A percentile compares a stretch with the other conserved stretches of the same genome.
Conservation (phyloP, 2,329 filamentous ascomycete species). For the Orbilia brochopaga region DNA sequence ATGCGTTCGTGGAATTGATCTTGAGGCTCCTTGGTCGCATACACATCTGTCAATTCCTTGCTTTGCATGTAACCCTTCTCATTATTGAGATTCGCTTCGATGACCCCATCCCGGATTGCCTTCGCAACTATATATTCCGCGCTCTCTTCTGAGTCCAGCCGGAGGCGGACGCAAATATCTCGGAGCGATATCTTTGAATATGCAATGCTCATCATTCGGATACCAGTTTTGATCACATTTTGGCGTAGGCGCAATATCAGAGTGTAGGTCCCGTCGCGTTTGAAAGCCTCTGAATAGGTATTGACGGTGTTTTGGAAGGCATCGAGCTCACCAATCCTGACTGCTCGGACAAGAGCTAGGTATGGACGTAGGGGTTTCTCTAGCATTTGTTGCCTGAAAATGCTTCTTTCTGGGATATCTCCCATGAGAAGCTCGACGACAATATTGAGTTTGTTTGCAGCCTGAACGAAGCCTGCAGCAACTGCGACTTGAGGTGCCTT, state of each 20-base stretch:
- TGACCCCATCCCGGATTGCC: conserved; percentile 95
- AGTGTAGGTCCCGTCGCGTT: conserved; percentile 92
- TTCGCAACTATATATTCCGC: conserved; percentile 99
- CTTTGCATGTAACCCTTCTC: conserved; percentile 98
- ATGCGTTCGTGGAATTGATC: conserved; percentile 99
- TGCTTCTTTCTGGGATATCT: conserved; percentile 92
- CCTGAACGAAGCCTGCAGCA: conserved; percentile 92
- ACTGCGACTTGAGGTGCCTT: conserved; percentile 91
- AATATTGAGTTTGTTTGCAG: conserved; percentile 92
- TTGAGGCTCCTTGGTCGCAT: conserved; percentile 91
- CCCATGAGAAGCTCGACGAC: conserved; percentile 98
- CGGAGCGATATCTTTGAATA: conserved; percentile 96
- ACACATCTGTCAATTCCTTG: conserved; percentile 93
- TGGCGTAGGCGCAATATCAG: conserved; percentile 92
- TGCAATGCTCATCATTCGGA: conserved; percentile 97
- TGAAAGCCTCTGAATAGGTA: conserved; percentile 81
- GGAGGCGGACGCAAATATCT: conserved; percentile 94
- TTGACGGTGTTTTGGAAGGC: conserved; percentile 89
- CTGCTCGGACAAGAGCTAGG: conserved; percentile 89
- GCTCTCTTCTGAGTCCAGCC: conserved; percentile 92
- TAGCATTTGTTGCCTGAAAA: conserved; percentile 87
- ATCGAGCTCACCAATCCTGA: conserved; percentile 93
- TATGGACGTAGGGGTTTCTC: conserved; percentile 90
- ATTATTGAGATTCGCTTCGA: conserved; percentile 91
- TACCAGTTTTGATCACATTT: conserved; percentile 99